Evolutionary conservation across 1,284 basidiomycete species (phyloP).

Genomic region (Flammula alnicola): DNA sequence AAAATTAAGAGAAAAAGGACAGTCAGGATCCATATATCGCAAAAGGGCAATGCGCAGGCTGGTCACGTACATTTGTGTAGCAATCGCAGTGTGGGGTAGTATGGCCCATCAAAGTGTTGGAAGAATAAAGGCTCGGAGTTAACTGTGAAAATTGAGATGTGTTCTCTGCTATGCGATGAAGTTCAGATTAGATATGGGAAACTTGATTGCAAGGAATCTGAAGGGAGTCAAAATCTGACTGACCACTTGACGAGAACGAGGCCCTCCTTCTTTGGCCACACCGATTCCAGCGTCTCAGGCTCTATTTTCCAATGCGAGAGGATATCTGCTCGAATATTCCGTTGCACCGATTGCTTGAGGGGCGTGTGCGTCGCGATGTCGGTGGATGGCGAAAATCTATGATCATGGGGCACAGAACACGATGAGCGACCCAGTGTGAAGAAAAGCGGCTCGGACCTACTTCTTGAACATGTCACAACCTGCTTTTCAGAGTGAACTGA

Average conservation of each 20-base stretch:
- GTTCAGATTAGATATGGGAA: slow-evolving; percentile 3
- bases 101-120: slow-evolving; percentile 96
- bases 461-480: slow-evolving; percentile 62
- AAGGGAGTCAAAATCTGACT: slow-evolving; percentile 37
- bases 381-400: slow-evolving; percentile 82
- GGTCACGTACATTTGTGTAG: slow-evolving; percentile 66
- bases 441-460: slow-evolving; percentile 36
- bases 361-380: slow-evolving; percentile 95
- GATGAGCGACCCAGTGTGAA: slow-evolving; percentile 19
- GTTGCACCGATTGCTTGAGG: slow-evolving; percentile 93
- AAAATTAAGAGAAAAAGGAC: not conserved
- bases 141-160: slow-evolving; percentile 91
- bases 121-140: slow-evolving; percentile 91
- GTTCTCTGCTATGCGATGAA: slow-evolving; percentile 81
- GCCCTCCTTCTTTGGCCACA: slow-evolving; percentile 99
- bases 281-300: slow-evolving; percentile 81
- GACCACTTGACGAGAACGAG: slow-evolving; percentile 95
- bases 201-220: not conserved
- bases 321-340: slow-evolving; percentile 82
- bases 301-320: slow-evolving; percentile 87
- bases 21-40: slow-evolving; percentile 10
- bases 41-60: not conserved
- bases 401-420: slow-evolving; percentile 18
- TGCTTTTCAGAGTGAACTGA: slow-evolving; percentile 7
- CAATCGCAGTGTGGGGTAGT: slow-evolving; percentile 86